phyloP scores from a whole-genome alignment of 257 asterid genomes.

The Solanum pimpinellifolium region DNA sequence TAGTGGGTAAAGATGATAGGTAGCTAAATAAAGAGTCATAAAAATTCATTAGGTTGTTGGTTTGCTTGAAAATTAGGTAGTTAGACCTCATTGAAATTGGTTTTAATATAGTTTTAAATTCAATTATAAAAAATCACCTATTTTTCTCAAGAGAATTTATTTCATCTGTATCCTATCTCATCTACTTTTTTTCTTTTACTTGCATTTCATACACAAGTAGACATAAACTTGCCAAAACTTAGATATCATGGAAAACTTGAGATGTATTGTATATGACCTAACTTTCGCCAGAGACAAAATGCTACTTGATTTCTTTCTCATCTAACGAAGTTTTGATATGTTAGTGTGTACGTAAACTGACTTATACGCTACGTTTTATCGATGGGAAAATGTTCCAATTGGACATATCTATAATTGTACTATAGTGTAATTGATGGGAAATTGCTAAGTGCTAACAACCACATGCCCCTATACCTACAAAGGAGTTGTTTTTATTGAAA shows the following conservation, averaged over 20 bases:
- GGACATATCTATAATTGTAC: not conserved
- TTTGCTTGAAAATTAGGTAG: not conserved
- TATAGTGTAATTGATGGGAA: not conserved
- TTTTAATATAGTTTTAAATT: conserved; percentile 3
- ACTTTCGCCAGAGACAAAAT: not conserved
- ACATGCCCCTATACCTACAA: not conserved
- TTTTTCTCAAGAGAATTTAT: not conserved
- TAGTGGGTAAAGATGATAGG: not conserved
- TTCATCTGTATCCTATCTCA: not conserved
- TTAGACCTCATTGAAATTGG: not conserved
- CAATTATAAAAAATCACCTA: not conserved
- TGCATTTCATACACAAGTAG: not conserved
- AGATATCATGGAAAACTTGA: not conserved
- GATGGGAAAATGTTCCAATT: not conserved
- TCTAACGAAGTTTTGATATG: not conserved
- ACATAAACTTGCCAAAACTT: not conserved
- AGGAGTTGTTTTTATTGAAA: not conserved
- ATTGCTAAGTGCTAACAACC: not conserved
- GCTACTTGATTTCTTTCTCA: not conserved
- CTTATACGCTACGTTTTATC: not conserved
- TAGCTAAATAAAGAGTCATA: not conserved
- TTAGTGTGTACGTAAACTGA: not conserved
- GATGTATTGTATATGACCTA: not conserved
- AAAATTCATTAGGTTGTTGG: conserved; percentile 12
- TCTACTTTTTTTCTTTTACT: not conserved